Evolutionary conservation across 164 flowering plant species (phyloP).

Genomic region (Sextonia rubra): DNA sequence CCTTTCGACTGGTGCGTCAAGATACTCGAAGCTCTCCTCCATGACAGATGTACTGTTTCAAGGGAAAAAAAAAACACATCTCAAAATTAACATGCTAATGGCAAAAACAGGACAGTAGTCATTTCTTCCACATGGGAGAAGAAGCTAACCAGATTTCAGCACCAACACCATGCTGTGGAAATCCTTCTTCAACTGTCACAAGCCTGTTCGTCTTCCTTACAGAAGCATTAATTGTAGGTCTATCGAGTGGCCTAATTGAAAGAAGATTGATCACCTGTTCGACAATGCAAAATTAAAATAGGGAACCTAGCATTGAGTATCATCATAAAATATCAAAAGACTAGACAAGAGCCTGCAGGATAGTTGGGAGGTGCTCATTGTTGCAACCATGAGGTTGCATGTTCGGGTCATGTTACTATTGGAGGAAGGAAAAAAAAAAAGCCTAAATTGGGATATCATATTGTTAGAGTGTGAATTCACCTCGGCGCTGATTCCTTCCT

Average conservation of each 20-base stretch:
- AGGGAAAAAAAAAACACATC: background rate
- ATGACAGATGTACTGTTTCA: conserved; percentile 64
- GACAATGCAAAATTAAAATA: background rate
- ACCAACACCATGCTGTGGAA: conserved; percentile 97
- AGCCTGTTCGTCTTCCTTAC: conserved; percentile 91
- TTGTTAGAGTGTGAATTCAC: conserved; percentile 28
- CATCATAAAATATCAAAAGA: background rate
- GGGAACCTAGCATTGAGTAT: background rate
- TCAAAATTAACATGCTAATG: background rate
- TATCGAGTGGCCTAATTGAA: conserved; percentile 91
- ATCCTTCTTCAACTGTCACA: conserved; percentile 93
- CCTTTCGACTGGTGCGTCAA: conserved; percentile 94
- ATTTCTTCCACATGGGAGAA: background rate
- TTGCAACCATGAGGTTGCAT: background rate
- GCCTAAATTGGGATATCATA: background rate
- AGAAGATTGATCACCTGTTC: conserved; percentile 84
- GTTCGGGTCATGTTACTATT: background rate
- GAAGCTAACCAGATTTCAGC: conserved; percentile 83
- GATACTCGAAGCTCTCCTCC: conserved; percentile 89
- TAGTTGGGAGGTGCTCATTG: too few species aligned
- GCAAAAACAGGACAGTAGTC: background rate
- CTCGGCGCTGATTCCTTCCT: conserved; percentile 96
- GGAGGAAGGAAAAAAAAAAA: background rate
- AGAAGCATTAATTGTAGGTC: conserved; percentile 76
- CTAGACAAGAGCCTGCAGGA: background rate